phyloP scores from a whole-genome alignment of 2,329 filamentous ascomycete genomes.

The Ascochyta lentis region DNA sequence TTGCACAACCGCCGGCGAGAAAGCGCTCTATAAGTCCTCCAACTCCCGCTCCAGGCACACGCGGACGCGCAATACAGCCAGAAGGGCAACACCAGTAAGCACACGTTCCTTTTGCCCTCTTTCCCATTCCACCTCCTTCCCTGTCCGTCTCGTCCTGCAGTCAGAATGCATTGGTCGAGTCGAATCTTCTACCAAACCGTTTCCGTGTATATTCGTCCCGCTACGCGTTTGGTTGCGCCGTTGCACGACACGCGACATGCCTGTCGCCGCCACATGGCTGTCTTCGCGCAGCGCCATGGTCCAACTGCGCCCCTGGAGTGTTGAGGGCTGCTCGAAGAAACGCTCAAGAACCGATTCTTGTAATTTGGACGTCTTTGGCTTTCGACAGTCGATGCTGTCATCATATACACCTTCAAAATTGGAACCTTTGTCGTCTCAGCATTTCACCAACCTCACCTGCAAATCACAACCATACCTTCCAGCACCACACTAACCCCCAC shows the following conservation, averaged over 20 bases:
- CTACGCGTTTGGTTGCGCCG: constrained; percentile 26
- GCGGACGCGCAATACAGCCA: constrained; percentile 39
- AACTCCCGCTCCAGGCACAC: constrained; percentile 36
- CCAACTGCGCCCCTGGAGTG: neutral
- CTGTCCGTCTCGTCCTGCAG: constrained; percentile 3
- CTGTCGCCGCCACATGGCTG: constrained; percentile 21
- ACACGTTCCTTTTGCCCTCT: neutral
- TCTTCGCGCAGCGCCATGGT: constrained; percentile 2
- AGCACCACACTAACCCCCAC: constrained; percentile 5
- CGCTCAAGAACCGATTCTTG: too few species aligned
- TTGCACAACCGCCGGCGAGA: constrained; percentile 12
- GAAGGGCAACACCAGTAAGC: constrained; percentile 13
- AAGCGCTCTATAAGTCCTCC: constrained; percentile 27
- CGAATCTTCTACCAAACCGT: constrained; percentile 9
- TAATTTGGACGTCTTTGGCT: too few species aligned
- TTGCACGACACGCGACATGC: constrained; percentile 37
- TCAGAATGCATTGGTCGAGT: neutral
- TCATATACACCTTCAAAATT: too few species aligned
- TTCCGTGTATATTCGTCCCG: constrained; percentile 27
- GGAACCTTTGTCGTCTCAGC: too few species aligned
- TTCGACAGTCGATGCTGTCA: too few species aligned
- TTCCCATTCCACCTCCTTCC: constrained; percentile 9
- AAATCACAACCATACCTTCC: too few species aligned
- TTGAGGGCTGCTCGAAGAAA: too few species aligned
- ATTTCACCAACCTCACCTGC: too few species aligned